phyloP scores from a whole-genome alignment of 2,329 filamentous ascomycete species.

The Aspergillus neoniger region DNA sequence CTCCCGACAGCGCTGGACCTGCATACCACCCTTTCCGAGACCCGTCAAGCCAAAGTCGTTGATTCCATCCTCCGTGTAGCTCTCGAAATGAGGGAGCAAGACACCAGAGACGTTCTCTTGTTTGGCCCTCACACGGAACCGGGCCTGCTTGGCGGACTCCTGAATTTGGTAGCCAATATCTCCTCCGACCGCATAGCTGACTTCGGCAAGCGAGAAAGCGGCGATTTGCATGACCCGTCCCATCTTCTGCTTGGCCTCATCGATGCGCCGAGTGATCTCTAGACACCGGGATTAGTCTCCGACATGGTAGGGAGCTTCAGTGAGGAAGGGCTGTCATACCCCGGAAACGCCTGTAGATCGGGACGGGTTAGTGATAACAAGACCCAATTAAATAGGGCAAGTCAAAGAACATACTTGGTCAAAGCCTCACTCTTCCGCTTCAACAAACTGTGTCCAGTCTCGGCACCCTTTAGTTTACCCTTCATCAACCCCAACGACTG shows the following conservation, averaged over 20 bases:
- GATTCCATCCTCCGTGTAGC: conserved; percentile 81
- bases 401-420: conserved; percentile 70
- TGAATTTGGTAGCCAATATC: conserved; percentile 97
- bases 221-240: conserved; percentile 98
- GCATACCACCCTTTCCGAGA: conserved; percentile 93
- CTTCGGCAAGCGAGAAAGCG: conserved; percentile 94
- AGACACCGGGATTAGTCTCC: conserved; percentile 30
- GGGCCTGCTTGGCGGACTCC: conserved; percentile 88
- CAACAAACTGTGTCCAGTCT: conserved; percentile 87
- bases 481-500: conserved; percentile 98
- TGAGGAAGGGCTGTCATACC: conserved; percentile 55
- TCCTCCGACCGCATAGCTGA: conserved; percentile 93
- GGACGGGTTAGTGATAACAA: conserved; percentile 22
- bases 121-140: conserved; percentile 89
- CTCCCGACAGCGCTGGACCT: conserved; percentile 91
- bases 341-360: conserved; percentile 72
- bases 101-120: conserved; percentile 99
- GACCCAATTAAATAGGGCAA: neutral
- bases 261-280: conserved; percentile 96
- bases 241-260: conserved; percentile 99
- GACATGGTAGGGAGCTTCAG: conserved; percentile 22
- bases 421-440: conserved; percentile 98
- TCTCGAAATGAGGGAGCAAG: conserved; percentile 89
- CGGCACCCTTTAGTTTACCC: conserved; percentile 90
- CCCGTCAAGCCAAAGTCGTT: conserved; percentile 97